These are phyloP conservation scores for Echium plantagineum DNA, from an alignment of 257 asterid species.

Conservation along the genomic window DNA sequence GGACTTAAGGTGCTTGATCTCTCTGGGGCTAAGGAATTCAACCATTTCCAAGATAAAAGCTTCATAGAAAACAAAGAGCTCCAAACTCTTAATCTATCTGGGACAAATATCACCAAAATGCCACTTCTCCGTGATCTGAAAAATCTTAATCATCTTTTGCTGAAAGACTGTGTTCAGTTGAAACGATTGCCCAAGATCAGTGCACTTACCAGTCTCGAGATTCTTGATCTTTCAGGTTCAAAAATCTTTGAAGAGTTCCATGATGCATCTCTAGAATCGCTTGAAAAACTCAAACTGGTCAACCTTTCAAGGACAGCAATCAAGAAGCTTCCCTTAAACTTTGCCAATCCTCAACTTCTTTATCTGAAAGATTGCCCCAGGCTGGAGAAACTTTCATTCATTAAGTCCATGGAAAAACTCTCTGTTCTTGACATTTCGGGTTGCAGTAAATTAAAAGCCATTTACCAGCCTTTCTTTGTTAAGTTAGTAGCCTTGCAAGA, in stretches of 20 bases:
- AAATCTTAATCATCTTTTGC: slow-evolving; percentile 22
- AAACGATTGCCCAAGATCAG: slow-evolving; percentile 23
- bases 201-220: slow-evolving; percentile 11
- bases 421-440: slow-evolving; percentile 28
- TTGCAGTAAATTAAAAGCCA: slow-evolving; percentile 7
- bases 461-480: slow-evolving; percentile 12
- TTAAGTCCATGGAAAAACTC: slow-evolving; percentile 9
- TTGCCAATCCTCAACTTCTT: slow-evolving; percentile 17
- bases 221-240: slow-evolving; percentile 32
- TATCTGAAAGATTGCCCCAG: slow-evolving; percentile 9
- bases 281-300: slow-evolving; percentile 11
- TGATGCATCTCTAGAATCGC: slow-evolving; percentile 24
- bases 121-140: slow-evolving; percentile 23
- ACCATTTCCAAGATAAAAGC: slow-evolving; percentile 22
- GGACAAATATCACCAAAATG: slow-evolving; percentile 13
- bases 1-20: slow-evolving; percentile 14
- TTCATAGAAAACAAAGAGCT: slow-evolving; percentile 14
- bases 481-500: slow-evolving; percentile 4
- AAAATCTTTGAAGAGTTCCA: slow-evolving; percentile 19
- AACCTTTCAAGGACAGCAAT: slow-evolving; percentile 27
- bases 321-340: slow-evolving; percentile 17
- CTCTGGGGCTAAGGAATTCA: slow-evolving; percentile 17
- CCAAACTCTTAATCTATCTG: slow-evolving; percentile 25
- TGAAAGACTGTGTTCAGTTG: slow-evolving; percentile 13
- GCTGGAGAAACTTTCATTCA: slow-evolving; percentile 19